Percentiles rank a stretch among this genome's conserved stretches.
Conservation (phyloP, 768 basidiomycete species). For the Tricholoma terreum region DNA sequence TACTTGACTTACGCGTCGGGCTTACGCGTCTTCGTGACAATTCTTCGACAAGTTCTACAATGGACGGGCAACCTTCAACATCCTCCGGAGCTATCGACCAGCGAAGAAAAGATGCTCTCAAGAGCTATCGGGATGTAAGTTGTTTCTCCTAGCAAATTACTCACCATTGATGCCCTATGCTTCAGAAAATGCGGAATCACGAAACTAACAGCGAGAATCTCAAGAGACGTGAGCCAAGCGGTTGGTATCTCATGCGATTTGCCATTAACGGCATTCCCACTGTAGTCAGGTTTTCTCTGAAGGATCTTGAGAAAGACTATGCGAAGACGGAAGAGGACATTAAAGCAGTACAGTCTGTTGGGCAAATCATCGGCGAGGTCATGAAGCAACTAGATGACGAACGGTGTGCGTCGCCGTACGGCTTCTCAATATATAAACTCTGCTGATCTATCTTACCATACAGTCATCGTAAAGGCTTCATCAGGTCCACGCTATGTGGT, state of each 20-base stretch:
- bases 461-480: constrained; percentile 98
- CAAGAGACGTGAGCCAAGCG: constrained; percentile 74
- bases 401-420: constrained; percentile 63
- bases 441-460: constrained; percentile 1
- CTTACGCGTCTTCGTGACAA: constrained; percentile 36
- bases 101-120: constrained; percentile 70
- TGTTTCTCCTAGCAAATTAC: background rate
- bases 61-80: constrained; percentile 49
- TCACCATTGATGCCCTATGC: constrained; percentile 1
- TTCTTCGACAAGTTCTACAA: constrained; percentile 3
- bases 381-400: constrained; percentile 99
- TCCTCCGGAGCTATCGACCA: constrained; percentile 65
- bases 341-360: constrained; percentile 97
- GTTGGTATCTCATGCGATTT: background rate
- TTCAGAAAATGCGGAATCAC: constrained; percentile 92
- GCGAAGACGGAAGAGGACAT: constrained; percentile 98
- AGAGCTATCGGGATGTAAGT: constrained; percentile 70
- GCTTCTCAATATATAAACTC: background rate
- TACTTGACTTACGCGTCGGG: constrained; percentile 29
- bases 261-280: background rate
- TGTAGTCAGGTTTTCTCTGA: constrained; percentile 86
- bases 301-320: constrained; percentile 83
- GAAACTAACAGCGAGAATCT: constrained; percentile 82
- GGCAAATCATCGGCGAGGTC: constrained; percentile 98
- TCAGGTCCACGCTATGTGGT: constrained; percentile 98